Percentiles rank a stretch among this genome's conserved stretches.
Evolutionary conservation across 306 rosid genomes (phyloP).

Genomic region (Quercus rubra): DNA sequence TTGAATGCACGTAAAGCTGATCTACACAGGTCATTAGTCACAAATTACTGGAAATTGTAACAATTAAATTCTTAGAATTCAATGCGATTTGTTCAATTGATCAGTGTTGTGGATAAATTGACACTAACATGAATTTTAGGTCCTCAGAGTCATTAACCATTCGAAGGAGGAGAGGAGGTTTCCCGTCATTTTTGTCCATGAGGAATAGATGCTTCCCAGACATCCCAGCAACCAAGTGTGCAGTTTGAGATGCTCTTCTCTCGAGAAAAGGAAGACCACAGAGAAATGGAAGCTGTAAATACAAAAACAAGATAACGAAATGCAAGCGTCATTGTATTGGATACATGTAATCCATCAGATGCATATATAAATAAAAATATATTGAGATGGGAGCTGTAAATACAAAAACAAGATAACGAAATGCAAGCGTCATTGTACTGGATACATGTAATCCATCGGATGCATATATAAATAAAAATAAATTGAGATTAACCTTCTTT

Average conservation of each 20-base stretch:
- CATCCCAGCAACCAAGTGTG: constrained; percentile 89
- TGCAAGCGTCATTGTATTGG: constrained; percentile 4
- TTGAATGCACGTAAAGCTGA: constrained; percentile 77
- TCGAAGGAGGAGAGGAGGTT: constrained; percentile 80
- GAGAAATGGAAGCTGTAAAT: constrained; percentile 74
- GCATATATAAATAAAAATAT: constrained; percentile 3
- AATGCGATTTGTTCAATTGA: constrained; percentile 5
- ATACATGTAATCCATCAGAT: constrained; percentile 3
- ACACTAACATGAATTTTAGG: constrained; percentile 83
- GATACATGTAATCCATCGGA: constrained; percentile 4
- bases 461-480: constrained; percentile 3
- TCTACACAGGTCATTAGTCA: constrained; percentile 42
- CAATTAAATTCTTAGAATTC: neutral
- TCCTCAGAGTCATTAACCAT: constrained; percentile 80
- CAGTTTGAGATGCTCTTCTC: constrained; percentile 86
- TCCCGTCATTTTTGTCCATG: constrained; percentile 63
- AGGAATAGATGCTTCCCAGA: constrained; percentile 97
- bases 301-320: constrained; percentile 19
- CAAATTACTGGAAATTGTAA: constrained; percentile 9
- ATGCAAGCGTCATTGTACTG: constrained; percentile 4
- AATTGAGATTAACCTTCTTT: neutral
- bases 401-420: constrained; percentile 20
- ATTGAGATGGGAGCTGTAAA: constrained; percentile 58
- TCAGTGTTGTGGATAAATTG: constrained; percentile 5
- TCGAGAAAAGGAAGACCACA: constrained; percentile 94